These are phyloP conservation scores for Mucor velutinosus DNA, from an alignment of 371 early-diverging fungal species.

Conservation along the genomic window DNA sequence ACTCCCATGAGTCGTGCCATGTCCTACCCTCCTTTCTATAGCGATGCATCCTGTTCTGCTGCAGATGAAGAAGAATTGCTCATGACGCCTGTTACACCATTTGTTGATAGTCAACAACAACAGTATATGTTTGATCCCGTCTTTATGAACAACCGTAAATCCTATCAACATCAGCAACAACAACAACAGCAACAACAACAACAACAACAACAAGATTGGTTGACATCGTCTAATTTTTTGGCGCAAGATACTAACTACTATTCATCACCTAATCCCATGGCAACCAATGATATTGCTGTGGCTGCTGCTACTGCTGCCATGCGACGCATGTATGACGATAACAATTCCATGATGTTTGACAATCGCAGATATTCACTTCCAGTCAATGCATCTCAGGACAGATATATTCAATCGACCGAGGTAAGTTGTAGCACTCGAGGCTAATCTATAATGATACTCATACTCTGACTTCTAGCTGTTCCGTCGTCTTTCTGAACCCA, in stretches of 20 bases:
- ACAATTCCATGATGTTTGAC: slow-evolving; percentile 7
- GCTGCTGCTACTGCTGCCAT: neutral
- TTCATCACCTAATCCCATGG: neutral
- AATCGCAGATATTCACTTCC: slow-evolving; percentile 17
- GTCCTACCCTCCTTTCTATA: slow-evolving; percentile 20
- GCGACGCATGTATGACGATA: neutral
- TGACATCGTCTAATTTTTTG: neutral
- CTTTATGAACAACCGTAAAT: slow-evolving; percentile 7
- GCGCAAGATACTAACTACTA: neutral
- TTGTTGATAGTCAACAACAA: slow-evolving; percentile 8
- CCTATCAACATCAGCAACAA: too few relatives aligned
- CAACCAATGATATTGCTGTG: neutral
- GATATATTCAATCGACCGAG: slow-evolving; percentile 13
- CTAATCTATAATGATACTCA: neutral
- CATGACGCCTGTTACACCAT: slow-evolving; percentile 30
- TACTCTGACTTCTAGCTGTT: neutral
- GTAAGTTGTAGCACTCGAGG: neutral
- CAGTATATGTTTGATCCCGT: slow-evolving; percentile 9
- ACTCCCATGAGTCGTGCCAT: slow-evolving; percentile 26
- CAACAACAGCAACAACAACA: neutral
- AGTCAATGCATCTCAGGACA: neutral
- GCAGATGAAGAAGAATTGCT: slow-evolving; percentile 28
- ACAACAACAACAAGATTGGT: slow-evolving; percentile 1
- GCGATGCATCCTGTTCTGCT: slow-evolving; percentile 16
- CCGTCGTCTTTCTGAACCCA: slow-evolving; percentile 31